phyloP scores from a whole-genome alignment of 2,329 filamentous ascomycete genomes.

The Bipolaris cookei region DNA sequence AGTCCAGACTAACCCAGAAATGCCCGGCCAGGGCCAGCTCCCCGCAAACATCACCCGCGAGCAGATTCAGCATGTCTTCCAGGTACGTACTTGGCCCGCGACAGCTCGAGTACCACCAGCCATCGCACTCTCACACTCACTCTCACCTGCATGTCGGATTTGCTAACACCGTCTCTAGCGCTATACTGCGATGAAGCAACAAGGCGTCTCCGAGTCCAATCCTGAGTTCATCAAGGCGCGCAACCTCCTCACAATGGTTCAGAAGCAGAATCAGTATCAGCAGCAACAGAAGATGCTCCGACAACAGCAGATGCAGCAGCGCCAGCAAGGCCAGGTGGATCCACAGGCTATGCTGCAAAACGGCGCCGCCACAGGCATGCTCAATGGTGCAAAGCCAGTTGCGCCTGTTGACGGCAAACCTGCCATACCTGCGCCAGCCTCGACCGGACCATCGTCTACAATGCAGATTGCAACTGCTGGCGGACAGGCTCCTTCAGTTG shows the following conservation, averaged over 20 bases:
- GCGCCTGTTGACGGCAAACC: constrained; percentile 32
- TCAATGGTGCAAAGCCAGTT: constrained; percentile 57
- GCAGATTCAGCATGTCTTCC: constrained; percentile 76
- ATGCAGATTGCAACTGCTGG: constrained; percentile 35
- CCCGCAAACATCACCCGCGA: constrained; percentile 74
- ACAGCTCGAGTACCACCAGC: constrained; percentile 5
- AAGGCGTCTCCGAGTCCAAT: constrained; percentile 79
- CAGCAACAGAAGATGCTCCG: constrained; percentile 48
- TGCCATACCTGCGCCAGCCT: constrained; percentile 24
- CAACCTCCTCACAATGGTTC: constrained; percentile 74
- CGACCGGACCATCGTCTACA: constrained; percentile 31
- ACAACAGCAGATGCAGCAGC: constrained; percentile 59
- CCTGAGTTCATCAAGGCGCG: constrained; percentile 87
- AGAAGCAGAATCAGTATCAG: constrained; percentile 63
- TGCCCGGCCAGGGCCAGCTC: constrained; percentile 69
- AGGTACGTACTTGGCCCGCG: constrained; percentile 56
- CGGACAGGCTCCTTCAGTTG: constrained; percentile 45
- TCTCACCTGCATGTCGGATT: background rate
- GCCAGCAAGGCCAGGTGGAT: constrained; percentile 61
- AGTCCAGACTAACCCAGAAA: constrained; percentile 73
- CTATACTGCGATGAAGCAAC: constrained; percentile 86
- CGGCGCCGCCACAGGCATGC: constrained; percentile 39
- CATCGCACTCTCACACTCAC: constrained; percentile 5
- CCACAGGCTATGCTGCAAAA: constrained; percentile 60
- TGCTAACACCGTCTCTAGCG: constrained; percentile 66